These are phyloP conservation scores for Coemansia sp. DNA, from an alignment of 192 early-diverging fungal genomes.

Conservation along the genomic window DNA sequence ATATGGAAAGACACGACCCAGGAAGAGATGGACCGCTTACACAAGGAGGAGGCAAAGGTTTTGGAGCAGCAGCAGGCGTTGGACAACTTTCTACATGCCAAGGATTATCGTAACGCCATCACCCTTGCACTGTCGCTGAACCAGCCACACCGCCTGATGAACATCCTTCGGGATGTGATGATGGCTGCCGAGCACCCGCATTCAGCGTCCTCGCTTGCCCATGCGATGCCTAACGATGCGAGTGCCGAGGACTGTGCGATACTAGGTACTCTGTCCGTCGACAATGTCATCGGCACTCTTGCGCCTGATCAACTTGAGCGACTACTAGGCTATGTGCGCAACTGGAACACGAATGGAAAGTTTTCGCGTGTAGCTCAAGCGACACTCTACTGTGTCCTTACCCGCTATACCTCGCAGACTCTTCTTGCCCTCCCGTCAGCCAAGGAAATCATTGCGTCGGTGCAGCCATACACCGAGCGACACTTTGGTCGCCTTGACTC, in stretches of 20 bases:
- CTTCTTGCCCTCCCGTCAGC: conserved; percentile 75
- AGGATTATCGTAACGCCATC: conserved; percentile 93
- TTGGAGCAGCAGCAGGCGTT: conserved; percentile 90
- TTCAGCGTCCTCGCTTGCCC: neutral
- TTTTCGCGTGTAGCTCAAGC: conserved; percentile 78
- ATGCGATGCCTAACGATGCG: neutral
- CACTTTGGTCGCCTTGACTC: conserved; percentile 81
- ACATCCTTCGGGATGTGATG: conserved; percentile 67
- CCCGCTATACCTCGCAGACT: conserved; percentile 61
- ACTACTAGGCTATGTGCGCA: conserved; percentile 78
- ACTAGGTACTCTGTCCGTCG: conserved; percentile 57
- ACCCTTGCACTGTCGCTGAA: conserved; percentile 83
- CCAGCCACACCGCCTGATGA: conserved; percentile 82
- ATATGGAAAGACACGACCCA: conserved; percentile 93
- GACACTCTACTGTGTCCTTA: conserved; percentile 76
- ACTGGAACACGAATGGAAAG: conserved; percentile 95
- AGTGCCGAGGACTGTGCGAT: conserved; percentile 4
- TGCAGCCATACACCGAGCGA: conserved; percentile 89
- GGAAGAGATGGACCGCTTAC: conserved; percentile 76
- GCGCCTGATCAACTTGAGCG: conserved; percentile 71
- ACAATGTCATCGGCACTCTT: conserved; percentile 67
- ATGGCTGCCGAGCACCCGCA: conserved; percentile 42
- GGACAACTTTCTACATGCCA: conserved; percentile 77
- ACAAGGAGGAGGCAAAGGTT: conserved; percentile 61
- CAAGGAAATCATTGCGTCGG: conserved; percentile 80